Conservation (phyloP, 352 stramenopile species). For the Peronospora belbahrii region DNA sequence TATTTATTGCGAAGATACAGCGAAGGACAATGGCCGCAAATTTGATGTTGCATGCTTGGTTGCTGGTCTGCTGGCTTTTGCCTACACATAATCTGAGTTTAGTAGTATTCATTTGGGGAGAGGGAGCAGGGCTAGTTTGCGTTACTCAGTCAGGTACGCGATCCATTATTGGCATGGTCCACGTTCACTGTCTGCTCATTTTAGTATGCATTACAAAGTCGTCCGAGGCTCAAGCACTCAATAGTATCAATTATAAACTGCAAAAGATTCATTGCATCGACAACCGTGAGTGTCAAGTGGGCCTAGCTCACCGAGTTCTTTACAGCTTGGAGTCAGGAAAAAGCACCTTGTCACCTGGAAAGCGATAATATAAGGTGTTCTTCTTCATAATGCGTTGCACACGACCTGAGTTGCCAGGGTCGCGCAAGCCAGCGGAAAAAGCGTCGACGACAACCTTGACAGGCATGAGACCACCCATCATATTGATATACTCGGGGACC, state of each 20-base stretch:
- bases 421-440: slow-evolving; percentile 39
- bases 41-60: slow-evolving; percentile 4
- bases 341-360: slow-evolving; percentile 59
- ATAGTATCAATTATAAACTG: slow-evolving; percentile 3
- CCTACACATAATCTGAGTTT: slow-evolving; percentile 5
- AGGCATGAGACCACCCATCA: slow-evolving; percentile 47
- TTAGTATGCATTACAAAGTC: slow-evolving; percentile 15
- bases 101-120: no score
- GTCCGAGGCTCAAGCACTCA: background rate
- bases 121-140: no score
- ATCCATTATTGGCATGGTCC: slow-evolving; percentile 3
- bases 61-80: background rate
- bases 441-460: slow-evolving; percentile 45
- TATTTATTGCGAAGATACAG: slow-evolving; percentile 27
- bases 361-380: slow-evolving; percentile 47
- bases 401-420: slow-evolving; percentile 52
- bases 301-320: slow-evolving; percentile 1
- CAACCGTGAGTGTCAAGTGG: background rate
- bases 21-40: background rate
- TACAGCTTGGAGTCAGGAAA: slow-evolving; percentile 65
- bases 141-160: slow-evolving; percentile 6
- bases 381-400: slow-evolving; percentile 49
- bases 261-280: slow-evolving; percentile 12
- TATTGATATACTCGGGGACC: slow-evolving; percentile 39
- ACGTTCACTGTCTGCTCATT: slow-evolving; percentile 17